A percentile compares a stretch with the other conserved stretches of the same genome.
These are phyloP conservation scores for Aciculosporium take DNA, from an alignment of 2,329 filamentous ascomycete genomes.

Conservation along the genomic window DNA sequence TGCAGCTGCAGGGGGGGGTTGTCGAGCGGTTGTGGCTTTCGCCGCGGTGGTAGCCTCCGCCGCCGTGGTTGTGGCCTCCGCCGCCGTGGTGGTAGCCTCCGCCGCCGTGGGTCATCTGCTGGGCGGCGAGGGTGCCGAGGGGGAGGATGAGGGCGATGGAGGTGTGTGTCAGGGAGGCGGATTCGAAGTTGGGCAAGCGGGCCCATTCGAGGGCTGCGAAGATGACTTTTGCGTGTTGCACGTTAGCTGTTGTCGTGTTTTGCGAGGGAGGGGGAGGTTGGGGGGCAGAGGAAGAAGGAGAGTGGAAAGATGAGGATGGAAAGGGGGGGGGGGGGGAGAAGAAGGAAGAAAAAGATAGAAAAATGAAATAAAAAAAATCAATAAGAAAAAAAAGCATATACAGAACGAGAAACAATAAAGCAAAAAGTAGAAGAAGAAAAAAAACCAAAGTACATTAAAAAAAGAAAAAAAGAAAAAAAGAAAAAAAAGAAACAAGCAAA, in stretches of 20 bases:
- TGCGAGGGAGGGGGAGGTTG: not conserved
- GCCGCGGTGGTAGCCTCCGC: not conserved
- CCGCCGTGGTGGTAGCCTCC: slow-evolving; percentile 8
- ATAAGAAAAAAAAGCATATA: not conserved
- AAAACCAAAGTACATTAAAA: not conserved
- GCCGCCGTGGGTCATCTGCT: slow-evolving; percentile 23
- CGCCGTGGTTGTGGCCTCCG: too few relatives aligned
- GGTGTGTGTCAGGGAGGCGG: slow-evolving; percentile 34
- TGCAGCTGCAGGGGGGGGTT: too few relatives aligned
- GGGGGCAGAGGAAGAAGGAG: not conserved
- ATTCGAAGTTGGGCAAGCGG: slow-evolving; percentile 29
- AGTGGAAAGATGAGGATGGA: too few relatives aligned
- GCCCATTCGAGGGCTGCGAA: slow-evolving; percentile 35
- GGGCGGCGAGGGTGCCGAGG: slow-evolving; percentile 36
- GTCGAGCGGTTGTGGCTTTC: not conserved
- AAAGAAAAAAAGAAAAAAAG: too few relatives aligned
- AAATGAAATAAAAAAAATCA: not conserved
- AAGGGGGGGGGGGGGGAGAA: not conserved
- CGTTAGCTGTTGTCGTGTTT: too few relatives aligned
- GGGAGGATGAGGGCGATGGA: slow-evolving; percentile 37
- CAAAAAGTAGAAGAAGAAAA: not conserved
- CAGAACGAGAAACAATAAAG: not conserved
- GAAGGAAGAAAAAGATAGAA: too few relatives aligned
- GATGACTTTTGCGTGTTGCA: too few relatives aligned
- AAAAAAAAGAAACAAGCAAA: too few relatives aligned